Percentiles rank a stretch among this genome's conserved stretches.
Evolutionary conservation across 2,329 filamentous ascomycete species (phyloP).

Genomic region (Colletotrichum magnum): DNA sequence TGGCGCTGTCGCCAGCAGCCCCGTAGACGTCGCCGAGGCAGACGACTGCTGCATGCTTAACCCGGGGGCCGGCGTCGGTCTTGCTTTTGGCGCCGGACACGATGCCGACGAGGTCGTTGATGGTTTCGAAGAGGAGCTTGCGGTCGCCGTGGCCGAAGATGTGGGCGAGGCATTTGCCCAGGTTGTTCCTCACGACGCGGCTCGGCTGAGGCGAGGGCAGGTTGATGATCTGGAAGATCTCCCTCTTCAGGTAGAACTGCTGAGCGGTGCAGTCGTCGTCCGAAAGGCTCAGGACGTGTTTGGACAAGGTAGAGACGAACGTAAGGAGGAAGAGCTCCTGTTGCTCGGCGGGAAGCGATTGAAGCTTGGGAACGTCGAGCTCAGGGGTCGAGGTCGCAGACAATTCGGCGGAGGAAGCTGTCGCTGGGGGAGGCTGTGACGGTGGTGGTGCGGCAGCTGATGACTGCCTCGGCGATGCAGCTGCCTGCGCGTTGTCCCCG

Average conservation of each 20-base stretch:
- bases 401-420: slow-evolving; percentile 51
- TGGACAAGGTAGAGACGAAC: slow-evolving; percentile 86
- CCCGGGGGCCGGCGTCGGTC: slow-evolving; percentile 80
- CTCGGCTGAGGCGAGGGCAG: slow-evolving; percentile 86
- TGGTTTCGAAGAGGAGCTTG: slow-evolving; percentile 92
- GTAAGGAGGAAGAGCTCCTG: slow-evolving; percentile 95
- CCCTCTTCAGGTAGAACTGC: slow-evolving; percentile 92
- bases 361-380: slow-evolving; percentile 91
- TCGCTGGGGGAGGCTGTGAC: slow-evolving; percentile 43
- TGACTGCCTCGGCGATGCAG: slow-evolving; percentile 41
- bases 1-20: slow-evolving; percentile 93
- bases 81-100: slow-evolving; percentile 81
- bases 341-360: slow-evolving; percentile 91
- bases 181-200: slow-evolving; percentile 89
- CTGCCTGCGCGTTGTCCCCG: slow-evolving; percentile 44
- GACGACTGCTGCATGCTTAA: slow-evolving; percentile 88
- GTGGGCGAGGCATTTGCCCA: slow-evolving; percentile 86
- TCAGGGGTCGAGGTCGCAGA: slow-evolving; percentile 74
- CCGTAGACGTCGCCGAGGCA: slow-evolving; percentile 92
- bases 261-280: slow-evolving; percentile 87
- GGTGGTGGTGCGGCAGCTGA: slow-evolving; percentile 41
- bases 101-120: slow-evolving; percentile 86
- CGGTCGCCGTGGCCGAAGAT: slow-evolving; percentile 89
- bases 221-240: slow-evolving; percentile 93
- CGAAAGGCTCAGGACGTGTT: slow-evolving; percentile 81